These are phyloP conservation scores for Hondaea fermentalgiana DNA, from an alignment of 108 stramenopile species.

Conservation along the genomic window DNA sequence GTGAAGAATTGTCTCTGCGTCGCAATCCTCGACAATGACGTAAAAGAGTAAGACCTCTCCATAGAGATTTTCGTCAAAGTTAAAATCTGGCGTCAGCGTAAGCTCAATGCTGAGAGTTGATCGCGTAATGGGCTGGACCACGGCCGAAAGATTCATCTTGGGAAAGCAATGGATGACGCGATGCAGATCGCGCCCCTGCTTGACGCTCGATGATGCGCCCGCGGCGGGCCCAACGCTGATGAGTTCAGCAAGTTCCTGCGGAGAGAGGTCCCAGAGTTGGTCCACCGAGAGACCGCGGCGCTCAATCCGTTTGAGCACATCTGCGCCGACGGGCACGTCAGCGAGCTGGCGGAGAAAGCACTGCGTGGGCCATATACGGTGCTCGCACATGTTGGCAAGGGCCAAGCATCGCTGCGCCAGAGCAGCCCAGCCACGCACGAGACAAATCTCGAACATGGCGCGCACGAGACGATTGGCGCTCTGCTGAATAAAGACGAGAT, in stretches of 20 bases:
- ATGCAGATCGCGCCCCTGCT: slow-evolving; percentile 90
- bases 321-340: slow-evolving; percentile 33
- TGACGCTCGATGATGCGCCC: slow-evolving; percentile 40
- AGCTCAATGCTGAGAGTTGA: slow-evolving; percentile 86
- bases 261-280: slow-evolving; percentile 78
- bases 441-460: slow-evolving; percentile 88
- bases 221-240: slow-evolving; percentile 58
- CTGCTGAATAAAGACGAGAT: slow-evolving; percentile 98
- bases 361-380: slow-evolving; percentile 86
- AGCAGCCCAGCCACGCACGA: slow-evolving; percentile 84
- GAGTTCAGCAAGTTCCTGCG: slow-evolving; percentile 91
- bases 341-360: slow-evolving; percentile 91
- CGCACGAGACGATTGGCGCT: slow-evolving; percentile 91
- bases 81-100: slow-evolving; percentile 78
- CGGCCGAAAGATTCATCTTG: slow-evolving; percentile 74
- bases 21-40: slow-evolving; percentile 89
- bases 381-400: slow-evolving; percentile 88
- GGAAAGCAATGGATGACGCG: slow-evolving; percentile 95
- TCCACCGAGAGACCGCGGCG: slow-evolving; percentile 92
- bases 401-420: slow-evolving; percentile 75
- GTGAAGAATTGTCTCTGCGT: slow-evolving; percentile 85
- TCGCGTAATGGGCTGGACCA: slow-evolving; percentile 91
- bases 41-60: slow-evolving; percentile 83
- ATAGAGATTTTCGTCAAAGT: slow-evolving; percentile 79
- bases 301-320: slow-evolving; percentile 86